A percentile compares a stretch with the other conserved stretches of the same genome.
phyloP scores from a whole-genome alignment of 306 rosid genomes.

The Fragaria vesca region DNA sequence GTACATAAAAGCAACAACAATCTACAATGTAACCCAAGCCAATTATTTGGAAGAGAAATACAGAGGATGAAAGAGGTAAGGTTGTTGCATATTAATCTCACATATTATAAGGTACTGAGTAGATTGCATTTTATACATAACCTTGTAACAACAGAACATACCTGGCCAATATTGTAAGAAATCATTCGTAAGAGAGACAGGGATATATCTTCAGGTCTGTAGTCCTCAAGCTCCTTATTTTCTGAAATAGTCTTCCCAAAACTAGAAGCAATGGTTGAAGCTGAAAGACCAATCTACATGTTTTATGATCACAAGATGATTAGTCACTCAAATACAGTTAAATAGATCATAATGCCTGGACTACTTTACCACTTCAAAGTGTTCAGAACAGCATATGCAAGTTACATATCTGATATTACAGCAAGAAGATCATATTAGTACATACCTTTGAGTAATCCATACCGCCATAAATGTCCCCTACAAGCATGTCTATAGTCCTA shows the following conservation, averaged over 20 bases:
- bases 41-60: neutral
- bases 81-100: neutral
- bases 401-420: constrained; percentile 3
- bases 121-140: constrained; percentile 14
- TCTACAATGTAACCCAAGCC: neutral
- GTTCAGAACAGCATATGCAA: constrained; percentile 9
- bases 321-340: constrained; percentile 21
- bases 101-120: neutral
- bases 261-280: constrained; percentile 97
- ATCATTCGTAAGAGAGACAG: constrained; percentile 95
- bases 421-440: constrained; percentile 23
- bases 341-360: neutral
- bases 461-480: constrained; percentile 98
- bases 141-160: constrained; percentile 30
- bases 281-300: constrained; percentile 89
- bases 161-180: constrained; percentile 99
- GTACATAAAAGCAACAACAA: neutral
- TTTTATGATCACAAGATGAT: constrained; percentile 26
- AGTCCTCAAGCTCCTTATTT: constrained; percentile 83
- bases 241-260: constrained; percentile 93
- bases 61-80: neutral
- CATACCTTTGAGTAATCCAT: constrained; percentile 91
- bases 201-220: constrained; percentile 98
- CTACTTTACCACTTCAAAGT: constrained; percentile 3
- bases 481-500: constrained; percentile 93